Percentiles rank a stretch among this genome's conserved stretches.
These are phyloP conservation scores for Amborella trichopoda DNA, from an alignment of 164 flowering plant genomes.

Conservation along the genomic window DNA sequence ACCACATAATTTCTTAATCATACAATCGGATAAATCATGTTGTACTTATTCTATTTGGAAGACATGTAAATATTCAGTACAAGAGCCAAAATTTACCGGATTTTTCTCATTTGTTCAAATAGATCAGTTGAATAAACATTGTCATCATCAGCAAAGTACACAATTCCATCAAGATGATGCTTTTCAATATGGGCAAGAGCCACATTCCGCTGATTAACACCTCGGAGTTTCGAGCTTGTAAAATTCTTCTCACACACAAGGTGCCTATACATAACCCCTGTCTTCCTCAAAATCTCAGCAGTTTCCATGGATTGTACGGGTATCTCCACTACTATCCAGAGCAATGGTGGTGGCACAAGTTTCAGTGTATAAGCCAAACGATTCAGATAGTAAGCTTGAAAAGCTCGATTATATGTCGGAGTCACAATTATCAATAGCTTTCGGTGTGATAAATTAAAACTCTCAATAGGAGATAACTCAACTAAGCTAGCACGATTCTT, in stretches of 20 bases:
- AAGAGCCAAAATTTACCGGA: too few species aligned
- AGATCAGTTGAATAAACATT: slow-evolving; percentile 50
- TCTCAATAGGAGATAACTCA: too few species aligned
- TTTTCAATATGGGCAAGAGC: slow-evolving; percentile 81
- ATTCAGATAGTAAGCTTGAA: slow-evolving; percentile 66
- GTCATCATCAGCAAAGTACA: slow-evolving; percentile 76
- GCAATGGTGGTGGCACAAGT: slow-evolving; percentile 50
- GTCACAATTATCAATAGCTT: slow-evolving; percentile 80
- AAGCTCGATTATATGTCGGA: slow-evolving; percentile 46
- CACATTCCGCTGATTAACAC: slow-evolving; percentile 55
- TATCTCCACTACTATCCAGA: slow-evolving; percentile 94
- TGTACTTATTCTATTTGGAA: too few species aligned
- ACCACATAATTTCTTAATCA: too few species aligned
- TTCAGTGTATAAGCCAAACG: slow-evolving; percentile 65
- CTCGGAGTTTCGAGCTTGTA: slow-evolving; percentile 29
- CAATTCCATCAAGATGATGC: slow-evolving; percentile 81
- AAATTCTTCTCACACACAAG: slow-evolving; percentile 55
- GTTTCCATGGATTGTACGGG: slow-evolving; percentile 60
- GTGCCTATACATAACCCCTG: slow-evolving; percentile 85
- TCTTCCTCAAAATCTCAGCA: slow-evolving; percentile 56
- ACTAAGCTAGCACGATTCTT: too few species aligned
- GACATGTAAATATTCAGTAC: too few species aligned
- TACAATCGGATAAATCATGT: too few species aligned
- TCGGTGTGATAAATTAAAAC: not conserved
- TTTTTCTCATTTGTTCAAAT: slow-evolving; percentile 57